Evolutionary conservation across 2,329 filamentous ascomycete genomes (phyloP).

Genomic region (Colletotrichum simmondsii): DNA sequence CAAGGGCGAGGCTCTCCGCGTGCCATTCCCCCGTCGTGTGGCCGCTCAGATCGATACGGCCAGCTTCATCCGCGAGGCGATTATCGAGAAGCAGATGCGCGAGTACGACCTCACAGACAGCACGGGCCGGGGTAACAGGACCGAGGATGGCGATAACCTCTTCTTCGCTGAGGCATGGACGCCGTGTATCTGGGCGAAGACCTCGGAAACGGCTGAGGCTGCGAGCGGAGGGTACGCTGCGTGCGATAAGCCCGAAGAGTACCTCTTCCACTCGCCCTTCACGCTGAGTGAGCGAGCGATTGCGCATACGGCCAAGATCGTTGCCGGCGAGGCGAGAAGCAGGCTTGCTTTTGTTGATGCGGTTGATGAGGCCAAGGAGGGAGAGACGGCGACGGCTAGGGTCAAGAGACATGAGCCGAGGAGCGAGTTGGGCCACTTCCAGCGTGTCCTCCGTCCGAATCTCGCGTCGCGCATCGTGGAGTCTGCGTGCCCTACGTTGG

Average conservation of each 20-base stretch:
- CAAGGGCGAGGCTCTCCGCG: slow-evolving; percentile 41
- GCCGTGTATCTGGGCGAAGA: slow-evolving; percentile 50
- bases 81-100: slow-evolving; percentile 61
- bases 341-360: slow-evolving; percentile 16
- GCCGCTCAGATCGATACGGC: slow-evolving; percentile 55
- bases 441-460: neutral
- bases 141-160: slow-evolving; percentile 38
- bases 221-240: slow-evolving; percentile 10
- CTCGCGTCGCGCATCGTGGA: neutral
- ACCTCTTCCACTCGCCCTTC: slow-evolving; percentile 65
- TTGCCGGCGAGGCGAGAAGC: neutral
- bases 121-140: slow-evolving; percentile 52
- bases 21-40: slow-evolving; percentile 50
- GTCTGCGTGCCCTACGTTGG: slow-evolving; percentile 7
- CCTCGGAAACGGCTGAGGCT: slow-evolving; percentile 16
- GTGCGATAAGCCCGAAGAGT: slow-evolving; percentile 57
- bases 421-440: neutral
- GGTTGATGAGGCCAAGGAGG: neutral
- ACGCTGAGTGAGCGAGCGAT: slow-evolving; percentile 51
- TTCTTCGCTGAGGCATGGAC: slow-evolving; percentile 55
- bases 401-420: slow-evolving; percentile 10
- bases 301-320: slow-evolving; percentile 26
- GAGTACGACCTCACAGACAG: slow-evolving; percentile 53
- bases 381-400: neutral
- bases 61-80: slow-evolving; percentile 53